Evolutionary conservation across 2,329 filamentous ascomycete species (phyloP).

Genomic region (Aspergillus ochraceus): DNA sequence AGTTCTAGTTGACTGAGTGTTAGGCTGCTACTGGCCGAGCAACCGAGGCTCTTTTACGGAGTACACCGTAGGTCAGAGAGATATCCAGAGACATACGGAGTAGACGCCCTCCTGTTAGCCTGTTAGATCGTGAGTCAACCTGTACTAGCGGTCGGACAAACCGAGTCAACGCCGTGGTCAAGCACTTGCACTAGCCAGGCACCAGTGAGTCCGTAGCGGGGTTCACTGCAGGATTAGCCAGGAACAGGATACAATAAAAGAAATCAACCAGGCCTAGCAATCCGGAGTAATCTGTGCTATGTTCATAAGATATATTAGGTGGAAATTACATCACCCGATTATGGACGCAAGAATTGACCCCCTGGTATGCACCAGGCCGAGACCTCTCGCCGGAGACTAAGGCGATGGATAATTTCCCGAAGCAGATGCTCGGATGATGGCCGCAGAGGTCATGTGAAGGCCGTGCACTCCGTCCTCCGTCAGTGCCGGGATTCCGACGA

Average conservation of each 20-base stretch:
- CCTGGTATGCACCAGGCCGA: background rate
- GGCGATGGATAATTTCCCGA: background rate
- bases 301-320: background rate
- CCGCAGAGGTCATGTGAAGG: background rate
- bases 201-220: background rate
- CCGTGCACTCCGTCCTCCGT: too few relatives aligned
- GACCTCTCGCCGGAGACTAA: background rate
- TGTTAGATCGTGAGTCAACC: too few relatives aligned
- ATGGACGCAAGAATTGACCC: background rate
- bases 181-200: background rate
- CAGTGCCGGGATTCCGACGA: background rate
- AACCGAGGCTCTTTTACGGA: too few relatives aligned
- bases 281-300: too few relatives aligned
- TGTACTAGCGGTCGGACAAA: background rate
- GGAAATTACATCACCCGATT: background rate
- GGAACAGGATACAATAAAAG: too few relatives aligned
- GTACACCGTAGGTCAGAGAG: too few relatives aligned
- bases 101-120: too few relatives aligned
- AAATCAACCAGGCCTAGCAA: too few relatives aligned
- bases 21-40: too few relatives aligned
- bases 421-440: background rate
- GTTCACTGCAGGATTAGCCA: background rate
- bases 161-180: background rate
- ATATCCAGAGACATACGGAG: too few relatives aligned
- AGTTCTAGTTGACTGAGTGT: too few relatives aligned